A percentile compares a stretch with the other conserved stretches of the same genome.
Conservation (phyloP, 257 asterid species). For the Cruciata laevipes region DNA sequence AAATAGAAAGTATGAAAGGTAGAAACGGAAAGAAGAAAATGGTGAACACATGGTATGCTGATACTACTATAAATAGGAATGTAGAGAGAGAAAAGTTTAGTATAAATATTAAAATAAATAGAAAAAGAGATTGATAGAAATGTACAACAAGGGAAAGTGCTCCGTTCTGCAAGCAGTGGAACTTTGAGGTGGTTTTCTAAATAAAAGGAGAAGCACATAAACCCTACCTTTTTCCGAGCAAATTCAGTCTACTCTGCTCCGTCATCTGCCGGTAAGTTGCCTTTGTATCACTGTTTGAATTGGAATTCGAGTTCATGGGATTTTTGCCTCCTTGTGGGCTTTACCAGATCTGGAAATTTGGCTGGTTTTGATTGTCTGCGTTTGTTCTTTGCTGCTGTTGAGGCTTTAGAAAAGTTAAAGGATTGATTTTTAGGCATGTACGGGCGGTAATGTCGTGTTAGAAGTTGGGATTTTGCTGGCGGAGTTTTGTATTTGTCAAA, state of each 20-base stretch:
- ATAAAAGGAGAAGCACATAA: background rate
- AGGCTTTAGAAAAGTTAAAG: background rate
- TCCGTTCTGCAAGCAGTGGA: conserved; percentile 11
- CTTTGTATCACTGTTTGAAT: conserved; percentile 3
- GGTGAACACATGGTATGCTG: background rate
- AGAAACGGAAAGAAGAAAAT: background rate
- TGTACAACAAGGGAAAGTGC: conserved; percentile 4
- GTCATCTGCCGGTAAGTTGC: conserved; percentile 9
- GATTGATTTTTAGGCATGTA: background rate
- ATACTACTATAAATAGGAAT: conserved; percentile 4
- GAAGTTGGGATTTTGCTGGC: background rate
- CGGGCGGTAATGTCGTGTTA: background rate
- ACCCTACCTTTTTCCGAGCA: conserved; percentile 17
- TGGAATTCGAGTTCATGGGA: conserved; percentile 7
- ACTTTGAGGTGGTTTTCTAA: conserved; percentile 11
- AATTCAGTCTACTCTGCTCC: background rate
- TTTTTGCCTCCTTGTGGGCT: background rate
- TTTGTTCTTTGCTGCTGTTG: background rate
- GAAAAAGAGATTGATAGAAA: background rate
- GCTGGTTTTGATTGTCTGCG: background rate
- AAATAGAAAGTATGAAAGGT: background rate
- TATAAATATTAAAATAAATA: background rate
- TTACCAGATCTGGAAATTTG: conserved; percentile 17
- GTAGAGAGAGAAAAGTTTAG: conserved; percentile 9
- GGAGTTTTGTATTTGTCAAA: background rate